Conservation (phyloP, 768 basidiomycete species). For the Lentinula edodes region DNA sequence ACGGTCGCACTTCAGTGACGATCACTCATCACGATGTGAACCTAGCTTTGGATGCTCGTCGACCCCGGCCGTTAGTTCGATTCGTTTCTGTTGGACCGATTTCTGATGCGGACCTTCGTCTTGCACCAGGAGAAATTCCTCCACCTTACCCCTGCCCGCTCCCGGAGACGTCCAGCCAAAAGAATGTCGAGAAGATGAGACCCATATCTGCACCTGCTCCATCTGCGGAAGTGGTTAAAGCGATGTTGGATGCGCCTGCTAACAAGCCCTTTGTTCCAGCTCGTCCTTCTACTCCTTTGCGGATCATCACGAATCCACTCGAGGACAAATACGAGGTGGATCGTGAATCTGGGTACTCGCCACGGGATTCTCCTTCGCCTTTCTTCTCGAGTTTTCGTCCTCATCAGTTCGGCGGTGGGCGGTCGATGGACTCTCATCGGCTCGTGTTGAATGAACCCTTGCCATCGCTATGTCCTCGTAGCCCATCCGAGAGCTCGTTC, state of each 20-base stretch:
- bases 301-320: neutral
- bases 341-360: neutral
- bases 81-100: slow-evolving; percentile 6
- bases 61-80: neutral
- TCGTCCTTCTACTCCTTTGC: neutral
- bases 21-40: slow-evolving; percentile 6
- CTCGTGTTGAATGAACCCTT: neutral
- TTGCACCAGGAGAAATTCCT: neutral
- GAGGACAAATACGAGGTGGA: neutral
- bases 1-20: neutral
- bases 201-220: neutral
- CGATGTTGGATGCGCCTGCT: neutral
- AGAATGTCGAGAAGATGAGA: neutral
- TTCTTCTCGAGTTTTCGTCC: neutral
- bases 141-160: neutral
- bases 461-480: neutral
- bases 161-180: neutral
- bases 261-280: neutral
- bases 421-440: neutral
- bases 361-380: neutral
- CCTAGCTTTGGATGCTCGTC: neutral
- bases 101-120: neutral
- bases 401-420: neutral
- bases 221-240: neutral
- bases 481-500: neutral